A percentile compares a stretch with the other conserved stretches of the same genome.
Conservation (phyloP, 306 rosid genomes). For the Vigna reflexopilosa region DNA sequence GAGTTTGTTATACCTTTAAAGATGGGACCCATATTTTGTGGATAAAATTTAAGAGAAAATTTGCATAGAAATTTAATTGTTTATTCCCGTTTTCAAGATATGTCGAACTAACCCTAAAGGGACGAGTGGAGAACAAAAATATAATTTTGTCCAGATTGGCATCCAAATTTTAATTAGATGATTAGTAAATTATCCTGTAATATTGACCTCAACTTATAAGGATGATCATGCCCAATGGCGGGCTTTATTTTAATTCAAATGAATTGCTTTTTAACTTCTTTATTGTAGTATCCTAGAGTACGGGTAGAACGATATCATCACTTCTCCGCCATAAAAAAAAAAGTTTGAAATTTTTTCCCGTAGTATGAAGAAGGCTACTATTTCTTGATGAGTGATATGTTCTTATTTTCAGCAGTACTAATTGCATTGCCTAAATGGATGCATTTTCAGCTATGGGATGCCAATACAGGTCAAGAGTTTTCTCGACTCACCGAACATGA, state of each 20-base stretch:
- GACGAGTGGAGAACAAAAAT: neutral
- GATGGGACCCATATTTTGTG: neutral
- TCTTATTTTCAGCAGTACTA: conserved; percentile 32
- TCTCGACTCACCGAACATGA: conserved; percentile 66
- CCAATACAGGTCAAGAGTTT: conserved; percentile 70
- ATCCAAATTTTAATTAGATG: conserved; percentile 16
- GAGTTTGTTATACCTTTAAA: neutral
- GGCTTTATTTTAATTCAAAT: neutral
- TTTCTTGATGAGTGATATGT: neutral
- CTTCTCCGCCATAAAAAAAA: neutral
- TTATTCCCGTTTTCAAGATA: conserved; percentile 1
- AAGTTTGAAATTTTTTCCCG: neutral
- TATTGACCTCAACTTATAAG: neutral
- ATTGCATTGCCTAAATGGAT: conserved; percentile 39
- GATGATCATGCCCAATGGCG: conserved; percentile 2
- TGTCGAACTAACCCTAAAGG: neutral
- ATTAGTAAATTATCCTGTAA: neutral
- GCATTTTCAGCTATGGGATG: conserved; percentile 82
- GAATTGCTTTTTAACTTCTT: conserved; percentile 12
- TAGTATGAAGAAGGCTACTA: neutral
- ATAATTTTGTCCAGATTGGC: conserved; percentile 34
- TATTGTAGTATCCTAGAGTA: neutral
- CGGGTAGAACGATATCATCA: neutral
- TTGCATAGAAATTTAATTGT: neutral
- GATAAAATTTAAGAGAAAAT: conserved; percentile 8